Evolutionary conservation across 2,329 filamentous ascomycete genomes (phyloP), one percentile per base, ranked within the genome.

Genomic region (Colletotrichum somersetense): DNA sequence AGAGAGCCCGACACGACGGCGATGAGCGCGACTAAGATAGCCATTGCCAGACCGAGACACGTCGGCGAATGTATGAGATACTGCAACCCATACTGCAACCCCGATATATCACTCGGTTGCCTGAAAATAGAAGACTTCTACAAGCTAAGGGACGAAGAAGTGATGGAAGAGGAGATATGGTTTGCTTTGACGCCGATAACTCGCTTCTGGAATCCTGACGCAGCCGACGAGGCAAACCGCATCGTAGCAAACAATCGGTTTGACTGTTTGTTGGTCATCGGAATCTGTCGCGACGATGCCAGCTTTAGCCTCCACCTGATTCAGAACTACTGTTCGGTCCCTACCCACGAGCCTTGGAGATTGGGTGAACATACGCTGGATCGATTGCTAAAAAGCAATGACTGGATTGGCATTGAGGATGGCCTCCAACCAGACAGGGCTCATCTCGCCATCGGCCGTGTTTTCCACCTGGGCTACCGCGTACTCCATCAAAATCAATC

Each of bases 361-460:
- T 23, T 48, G 6, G 46, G 7, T n/a, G 46, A 20, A 23, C n/a
- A 48, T 11, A 48, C 46, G 46, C 46, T 48, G 20, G 46, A 48
- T 48, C 46, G 46, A 48, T 48, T 48, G 46, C 46, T 48, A 48
- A 11, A 8, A 48, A 48, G 46, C 46, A 23, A 48, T 23, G 46
- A 48, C 20, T 48, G 46, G 46, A 48, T 48, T 48, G 20, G 7
- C 46, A 23, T 48, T 48, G 46, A 48, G 46, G 46, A 48, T 23
- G 46, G 46, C 18, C 46, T 48, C 46, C 46, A 48, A 48, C 46
- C 46, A 48, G 46, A 48, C 46, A 48, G 46, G 46, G 46, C 46
- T 11, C 46, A n/a, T 23, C 20, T 48, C 46, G 46, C 46, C 11
- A 23, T 48, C 20, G 46, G 46, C 11, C 46, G 46, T 11, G 46